Percentiles rank a stretch among this genome's conserved stretches.
These are phyloP conservation scores for Pseudonectria buxi DNA, from an alignment of 2,329 filamentous ascomycete species.

Conservation along the genomic window DNA sequence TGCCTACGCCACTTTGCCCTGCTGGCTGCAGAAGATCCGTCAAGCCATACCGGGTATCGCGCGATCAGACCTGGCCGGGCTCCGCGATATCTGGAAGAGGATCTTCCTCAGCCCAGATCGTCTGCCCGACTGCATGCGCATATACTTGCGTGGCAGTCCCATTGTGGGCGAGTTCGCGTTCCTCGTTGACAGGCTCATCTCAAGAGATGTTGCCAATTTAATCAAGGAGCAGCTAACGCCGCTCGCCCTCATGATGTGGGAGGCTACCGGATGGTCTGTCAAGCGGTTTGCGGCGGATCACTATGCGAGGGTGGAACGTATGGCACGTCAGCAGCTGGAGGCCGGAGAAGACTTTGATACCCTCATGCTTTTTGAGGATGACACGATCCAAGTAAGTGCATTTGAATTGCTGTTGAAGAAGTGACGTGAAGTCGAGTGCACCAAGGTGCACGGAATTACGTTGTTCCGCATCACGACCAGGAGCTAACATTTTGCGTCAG, in stretches of 20 bases:
- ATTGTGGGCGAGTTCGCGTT: conserved; percentile 9
- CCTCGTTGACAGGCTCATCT: background rate
- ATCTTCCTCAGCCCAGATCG: too few species aligned
- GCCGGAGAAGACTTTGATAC: conserved; percentile 1
- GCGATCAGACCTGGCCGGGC: background rate
- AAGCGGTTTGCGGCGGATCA: background rate
- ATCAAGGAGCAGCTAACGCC: background rate
- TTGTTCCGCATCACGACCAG: conserved; percentile 12
- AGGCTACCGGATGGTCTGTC: background rate
- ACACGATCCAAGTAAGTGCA: conserved; percentile 5
- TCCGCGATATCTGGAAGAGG: background rate
- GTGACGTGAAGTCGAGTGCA: background rate
- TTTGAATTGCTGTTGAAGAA: background rate
- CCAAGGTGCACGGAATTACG: conserved; percentile 6
- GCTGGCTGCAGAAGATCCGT: background rate
- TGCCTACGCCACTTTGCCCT: background rate
- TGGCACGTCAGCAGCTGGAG: conserved; percentile 4
- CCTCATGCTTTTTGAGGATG: conserved; percentile 10
- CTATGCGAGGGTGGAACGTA: background rate
- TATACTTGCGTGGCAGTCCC: background rate
- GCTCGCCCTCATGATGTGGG: conserved; percentile 3
- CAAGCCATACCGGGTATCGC: background rate
- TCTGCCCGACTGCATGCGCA: background rate
- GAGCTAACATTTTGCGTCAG: conserved; percentile 18
- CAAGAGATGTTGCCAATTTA: background rate